Conservation (phyloP, 371 early-diverging fungal genomes). For the Massospora cicadina region DNA sequence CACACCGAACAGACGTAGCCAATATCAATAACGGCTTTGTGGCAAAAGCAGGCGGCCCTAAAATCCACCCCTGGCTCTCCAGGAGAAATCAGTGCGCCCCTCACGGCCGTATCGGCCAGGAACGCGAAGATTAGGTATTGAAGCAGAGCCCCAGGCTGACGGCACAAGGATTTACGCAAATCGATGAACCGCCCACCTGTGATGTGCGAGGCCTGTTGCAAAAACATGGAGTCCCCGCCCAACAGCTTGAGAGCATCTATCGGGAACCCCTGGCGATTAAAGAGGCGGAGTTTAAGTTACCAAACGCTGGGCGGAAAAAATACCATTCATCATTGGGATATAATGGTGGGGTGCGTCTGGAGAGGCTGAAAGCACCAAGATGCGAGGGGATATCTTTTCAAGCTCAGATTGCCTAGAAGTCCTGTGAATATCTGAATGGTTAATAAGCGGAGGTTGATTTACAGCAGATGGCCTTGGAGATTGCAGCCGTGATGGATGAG, state of each 20-base stretch:
- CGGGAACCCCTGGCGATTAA: constrained; percentile 36
- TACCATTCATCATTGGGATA: constrained; percentile 88
- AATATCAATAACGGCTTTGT: constrained; percentile 72
- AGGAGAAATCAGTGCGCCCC: constrained; percentile 50
- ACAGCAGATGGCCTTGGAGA: constrained; percentile 9
- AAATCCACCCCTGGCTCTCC: constrained; percentile 74
- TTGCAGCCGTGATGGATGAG: constrained; percentile 1
- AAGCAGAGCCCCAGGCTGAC: constrained; percentile 68
- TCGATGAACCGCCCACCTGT: constrained; percentile 69
- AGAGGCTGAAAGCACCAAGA: constrained; percentile 69
- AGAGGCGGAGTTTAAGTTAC: constrained; percentile 21
- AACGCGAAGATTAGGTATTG: constrained; percentile 36
- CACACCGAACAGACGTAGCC: constrained; percentile 94
- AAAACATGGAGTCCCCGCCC: constrained; percentile 61
- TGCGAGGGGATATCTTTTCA: constrained; percentile 52
- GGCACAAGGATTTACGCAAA: constrained; percentile 34
- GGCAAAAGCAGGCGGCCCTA: constrained; percentile 92
- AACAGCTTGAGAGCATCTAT: constrained; percentile 77
- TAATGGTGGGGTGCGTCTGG: constrained; percentile 76
- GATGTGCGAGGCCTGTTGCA: constrained; percentile 83
- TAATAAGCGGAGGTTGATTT: not conserved
- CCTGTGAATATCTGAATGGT: constrained; percentile 39
- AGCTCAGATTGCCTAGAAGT: constrained; percentile 31
- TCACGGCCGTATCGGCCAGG: constrained; percentile 57
- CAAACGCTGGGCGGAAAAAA: constrained; percentile 85